Evolutionary conservation across 768 basidiomycete genomes (phyloP), one percentile per base, ranked within the genome.

Genomic region (Tricholoma sp.): DNA sequence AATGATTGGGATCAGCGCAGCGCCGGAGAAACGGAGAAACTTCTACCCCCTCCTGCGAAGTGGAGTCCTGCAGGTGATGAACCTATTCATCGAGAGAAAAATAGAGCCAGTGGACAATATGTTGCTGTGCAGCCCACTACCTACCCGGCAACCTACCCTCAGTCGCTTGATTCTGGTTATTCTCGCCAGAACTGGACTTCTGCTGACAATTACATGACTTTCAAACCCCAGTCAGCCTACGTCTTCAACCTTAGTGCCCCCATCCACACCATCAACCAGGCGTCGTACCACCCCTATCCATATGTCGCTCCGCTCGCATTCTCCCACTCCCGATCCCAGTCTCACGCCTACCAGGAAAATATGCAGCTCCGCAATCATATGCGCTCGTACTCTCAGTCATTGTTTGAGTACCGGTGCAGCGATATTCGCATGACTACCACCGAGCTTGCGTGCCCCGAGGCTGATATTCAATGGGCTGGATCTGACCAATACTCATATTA

Each of bases 1-100:
- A 47, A 24, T 24, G 47, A 49, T 27, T 64, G 61, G 64, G 65
- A 65, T 29, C 60, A 47, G 34, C 62, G 52, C 12, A 37, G 39
- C 35, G 50, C 18, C 10, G 56, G 55, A 61, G 66, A 55, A 12
- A 59, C 50, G 5, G 58, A 64, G 32, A 77, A 76, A 39, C 35
- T 64, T 11, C 67, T 90, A 16, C 88, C 88, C 46, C 86, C 89
- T 21, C 89, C 89, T 21, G 83, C 89, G 2, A 84, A 84, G 68
- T 91, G 89, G 89, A 89, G 88, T 64, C 89, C 89, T 50, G 79
- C 84, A 11, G 86, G 79, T n/a, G 88, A 89, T 63, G 89, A 90
- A 62, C 89, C 87, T 16, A 81, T 91, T 57, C 69, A 81, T 29
- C 79, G 83, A 32, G 77, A 81, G 53, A 71, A 74, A 54, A 79